These are phyloP conservation scores for Oryza longistaminata DNA, from an alignment of 176 grass and related monocot genomes.

Conservation along the genomic window DNA sequence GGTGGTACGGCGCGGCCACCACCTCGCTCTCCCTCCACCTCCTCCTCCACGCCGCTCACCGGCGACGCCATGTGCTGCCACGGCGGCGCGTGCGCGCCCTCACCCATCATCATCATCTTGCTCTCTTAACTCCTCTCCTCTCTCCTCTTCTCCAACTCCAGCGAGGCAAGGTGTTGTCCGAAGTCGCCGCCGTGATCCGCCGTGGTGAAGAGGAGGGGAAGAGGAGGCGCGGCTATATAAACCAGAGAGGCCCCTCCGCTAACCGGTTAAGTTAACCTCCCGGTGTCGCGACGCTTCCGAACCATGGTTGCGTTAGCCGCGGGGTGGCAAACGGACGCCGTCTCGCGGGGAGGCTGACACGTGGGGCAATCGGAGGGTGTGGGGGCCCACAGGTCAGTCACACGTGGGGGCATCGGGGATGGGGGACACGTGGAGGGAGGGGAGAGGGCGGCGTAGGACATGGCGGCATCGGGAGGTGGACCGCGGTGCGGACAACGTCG, in stretches of 20 bases:
- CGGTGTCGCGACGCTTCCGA: neutral
- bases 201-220: neutral
- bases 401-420: neutral
- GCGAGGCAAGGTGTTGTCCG: neutral
- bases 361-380: neutral
- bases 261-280: constrained; percentile 34
- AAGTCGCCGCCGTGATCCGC: neutral
- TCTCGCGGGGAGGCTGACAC: neutral
- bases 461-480: constrained; percentile 47
- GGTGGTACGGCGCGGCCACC: constrained; percentile 34
- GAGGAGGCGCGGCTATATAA: constrained; percentile 52
- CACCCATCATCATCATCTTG: constrained; percentile 71
- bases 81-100: constrained; percentile 57
- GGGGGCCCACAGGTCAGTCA: neutral
- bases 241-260: neutral
- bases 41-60: constrained; percentile 12
- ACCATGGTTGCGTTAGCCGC: constrained; percentile 8
- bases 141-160: neutral
- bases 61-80: constrained; percentile 53
- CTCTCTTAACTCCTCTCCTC: neutral
- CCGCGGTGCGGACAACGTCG: constrained; percentile 62
- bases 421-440: constrained; percentile 46
- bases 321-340: constrained; percentile 48
- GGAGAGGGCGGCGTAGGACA: constrained; percentile 34
- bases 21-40: constrained; percentile 24